phyloP scores from a whole-genome alignment of 495 filamentous ascomycete species.

The Xylaria intraflava region DNA sequence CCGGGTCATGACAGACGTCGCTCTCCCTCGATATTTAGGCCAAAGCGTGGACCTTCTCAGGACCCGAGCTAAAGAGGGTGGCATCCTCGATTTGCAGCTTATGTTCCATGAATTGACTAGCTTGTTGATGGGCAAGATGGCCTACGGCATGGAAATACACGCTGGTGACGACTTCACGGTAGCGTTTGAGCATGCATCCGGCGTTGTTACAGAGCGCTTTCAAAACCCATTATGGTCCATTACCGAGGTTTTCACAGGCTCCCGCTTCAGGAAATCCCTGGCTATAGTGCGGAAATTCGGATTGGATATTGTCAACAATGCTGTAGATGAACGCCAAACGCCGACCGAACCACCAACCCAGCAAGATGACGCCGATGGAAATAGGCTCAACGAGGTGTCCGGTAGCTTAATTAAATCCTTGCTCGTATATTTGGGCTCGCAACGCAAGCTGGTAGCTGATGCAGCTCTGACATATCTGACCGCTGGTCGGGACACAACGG shows the following conservation, averaged over 20 bases:
- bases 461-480: conserved; percentile 56
- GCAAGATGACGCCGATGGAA: conserved; percentile 11
- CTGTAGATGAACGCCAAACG: conserved; percentile 26
- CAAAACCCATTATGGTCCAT: conserved; percentile 55
- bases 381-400: conserved; percentile 39
- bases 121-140: conserved; percentile 54
- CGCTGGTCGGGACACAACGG: conserved; percentile 54
- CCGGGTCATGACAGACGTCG: conserved; percentile 48
- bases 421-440: conserved; percentile 45
- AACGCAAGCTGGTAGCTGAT: conserved; percentile 45
- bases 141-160: conserved; percentile 58
- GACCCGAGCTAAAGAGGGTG: conserved; percentile 12
- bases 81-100: conserved; percentile 44
- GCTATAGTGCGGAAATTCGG: conserved; percentile 45
- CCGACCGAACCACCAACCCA: neutral
- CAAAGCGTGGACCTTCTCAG: conserved; percentile 34
- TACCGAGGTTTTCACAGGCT: conserved; percentile 46
- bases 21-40: conserved; percentile 44
- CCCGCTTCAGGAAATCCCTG: conserved; percentile 39
- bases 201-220: conserved; percentile 51
- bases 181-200: conserved; percentile 54
- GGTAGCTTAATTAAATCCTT: conserved; percentile 52
- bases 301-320: conserved; percentile 43
- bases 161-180: conserved; percentile 49
- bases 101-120: conserved; percentile 56